Base-by-base conservation (phyloP, 768 basidiomycete genomes). In the Gyrodon lividus region DNA sequence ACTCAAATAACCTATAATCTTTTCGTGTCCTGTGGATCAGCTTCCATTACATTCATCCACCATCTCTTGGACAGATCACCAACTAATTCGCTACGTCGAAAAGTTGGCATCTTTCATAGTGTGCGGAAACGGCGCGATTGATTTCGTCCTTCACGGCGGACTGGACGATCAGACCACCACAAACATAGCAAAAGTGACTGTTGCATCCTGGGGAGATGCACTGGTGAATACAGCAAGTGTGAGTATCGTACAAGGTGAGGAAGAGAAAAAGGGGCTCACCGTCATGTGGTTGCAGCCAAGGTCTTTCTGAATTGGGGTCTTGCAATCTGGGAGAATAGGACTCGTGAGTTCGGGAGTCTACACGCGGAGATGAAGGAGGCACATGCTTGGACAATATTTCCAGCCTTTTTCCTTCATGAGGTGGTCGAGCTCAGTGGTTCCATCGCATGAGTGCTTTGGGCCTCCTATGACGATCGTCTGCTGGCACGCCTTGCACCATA, bases 401-500 rank as follows among this genome's bases (percentile, higher is more conserved):
- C 84, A 86, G 5, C 83, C 83, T 17, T 72, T 66, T 57, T 70
- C 56, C 31, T 68, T 61, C 79, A 84, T 81, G 39, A 83, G 52
- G 46, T 75, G 65, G 5, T 76, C 72, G 6, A 85, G 70, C 58
- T 85, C 84, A 2, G 71, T 70, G 12, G 78, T 70, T 5, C 80
- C 82, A 50, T 84, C 83, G 62, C 84, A 86, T 0, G 79, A 79
- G 61, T 83, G 80, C 48, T 69, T 66, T 12, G 71, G 73, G 6
- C 71, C 75, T 14, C 62, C 66, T 9, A 66, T 22, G 6, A 54
- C 45, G 44, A 73, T 53, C 54, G 65, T 37, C 50, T 80, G 77
- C 28, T 75, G 76, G 65, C 85, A 86, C 24, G 64, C 64, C 65
- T 80, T 86, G 66, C 84, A 86, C 85, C 83, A 86, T 8, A 72